A percentile compares a stretch with the other conserved stretches of the same genome.
Evolutionary conservation across 2,329 filamentous ascomycete species (phyloP).

Genomic region (Talaromyces sp.): DNA sequence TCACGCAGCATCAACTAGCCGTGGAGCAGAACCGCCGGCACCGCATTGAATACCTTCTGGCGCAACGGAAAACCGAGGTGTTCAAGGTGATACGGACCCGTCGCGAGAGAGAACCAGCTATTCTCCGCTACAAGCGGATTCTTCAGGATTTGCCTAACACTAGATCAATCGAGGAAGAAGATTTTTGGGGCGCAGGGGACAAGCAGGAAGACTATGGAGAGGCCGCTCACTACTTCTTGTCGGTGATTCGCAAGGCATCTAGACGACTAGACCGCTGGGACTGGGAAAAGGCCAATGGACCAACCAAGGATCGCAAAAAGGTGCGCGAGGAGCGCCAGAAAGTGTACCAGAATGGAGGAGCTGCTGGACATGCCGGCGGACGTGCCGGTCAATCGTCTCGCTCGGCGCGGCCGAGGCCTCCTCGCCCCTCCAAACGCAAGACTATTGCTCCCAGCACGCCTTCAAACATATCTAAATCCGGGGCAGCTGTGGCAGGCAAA

Average conservation of each 20-base stretch:
- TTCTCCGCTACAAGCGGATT: constrained; percentile 37
- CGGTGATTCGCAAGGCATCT: constrained; percentile 38
- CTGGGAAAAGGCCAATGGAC: constrained; percentile 36
- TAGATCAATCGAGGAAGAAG: constrained; percentile 45
- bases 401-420: constrained; percentile 6
- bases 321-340: constrained; percentile 34
- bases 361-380: constrained; percentile 14
- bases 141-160: constrained; percentile 38
- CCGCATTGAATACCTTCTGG: constrained; percentile 44
- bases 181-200: constrained; percentile 40
- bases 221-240: constrained; percentile 41
- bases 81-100: constrained; percentile 32
- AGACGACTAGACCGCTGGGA: constrained; percentile 43
- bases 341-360: constrained; percentile 20
- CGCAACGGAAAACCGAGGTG: constrained; percentile 35
- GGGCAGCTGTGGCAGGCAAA: constrained; percentile 9
- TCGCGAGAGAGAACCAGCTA: constrained; percentile 35
- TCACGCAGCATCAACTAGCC: constrained; percentile 47
- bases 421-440: constrained; percentile 12
- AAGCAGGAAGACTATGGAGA: constrained; percentile 45
- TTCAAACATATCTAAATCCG: constrained; percentile 3
- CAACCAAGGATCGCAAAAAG: constrained; percentile 32
- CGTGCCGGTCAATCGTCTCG: constrained; percentile 9
- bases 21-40: constrained; percentile 45
- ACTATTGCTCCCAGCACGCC: constrained; percentile 2